Evolutionary conservation across 2,329 filamentous ascomycete species (phyloP).

Genomic region (Alternaria alternata): DNA sequence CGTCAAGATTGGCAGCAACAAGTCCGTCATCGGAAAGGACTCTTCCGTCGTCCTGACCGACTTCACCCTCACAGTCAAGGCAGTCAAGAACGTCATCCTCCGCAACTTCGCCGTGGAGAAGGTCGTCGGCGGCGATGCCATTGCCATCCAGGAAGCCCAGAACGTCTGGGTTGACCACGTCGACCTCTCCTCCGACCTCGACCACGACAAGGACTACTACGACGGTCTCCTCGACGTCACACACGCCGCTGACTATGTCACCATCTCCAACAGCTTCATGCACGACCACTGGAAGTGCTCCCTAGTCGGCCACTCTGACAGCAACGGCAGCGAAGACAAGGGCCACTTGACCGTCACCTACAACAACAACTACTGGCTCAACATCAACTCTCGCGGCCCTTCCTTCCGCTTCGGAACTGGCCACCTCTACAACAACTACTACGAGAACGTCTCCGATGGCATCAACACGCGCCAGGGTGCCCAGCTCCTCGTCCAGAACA

Average conservation of each 20-base stretch:
- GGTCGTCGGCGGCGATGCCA: slow-evolving; percentile 61
- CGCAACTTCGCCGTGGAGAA: slow-evolving; percentile 64
- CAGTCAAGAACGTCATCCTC: slow-evolving; percentile 63
- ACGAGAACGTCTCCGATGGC: slow-evolving; percentile 48
- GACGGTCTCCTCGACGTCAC: slow-evolving; percentile 72
- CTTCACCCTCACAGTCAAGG: slow-evolving; percentile 59
- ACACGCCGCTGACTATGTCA: slow-evolving; percentile 70
- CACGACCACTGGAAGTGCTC: slow-evolving; percentile 69
- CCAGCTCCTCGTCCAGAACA: slow-evolving; percentile 55
- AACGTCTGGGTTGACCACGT: slow-evolving; percentile 73
- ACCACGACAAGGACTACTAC: slow-evolving; percentile 73
- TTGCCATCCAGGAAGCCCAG: slow-evolving; percentile 58
- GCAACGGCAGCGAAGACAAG: slow-evolving; percentile 65
- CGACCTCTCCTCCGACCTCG: slow-evolving; percentile 67
- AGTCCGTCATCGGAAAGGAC: slow-evolving; percentile 61
- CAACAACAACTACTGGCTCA: slow-evolving; percentile 71
- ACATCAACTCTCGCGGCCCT: slow-evolving; percentile 70
- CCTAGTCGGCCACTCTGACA: slow-evolving; percentile 68
- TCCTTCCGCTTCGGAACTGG: slow-evolving; percentile 72
- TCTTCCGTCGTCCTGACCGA: slow-evolving; percentile 56
- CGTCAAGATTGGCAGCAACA: slow-evolving; percentile 59
- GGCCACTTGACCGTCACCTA: slow-evolving; percentile 71
- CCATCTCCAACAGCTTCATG: slow-evolving; percentile 61
- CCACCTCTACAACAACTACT: slow-evolving; percentile 66
- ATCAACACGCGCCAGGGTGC: slow-evolving; percentile 56